Evolutionary conservation across 345 rosid species (phyloP), one percentile per base, ranked within the genome.

Genomic region (Streptanthus diversifolius): DNA sequence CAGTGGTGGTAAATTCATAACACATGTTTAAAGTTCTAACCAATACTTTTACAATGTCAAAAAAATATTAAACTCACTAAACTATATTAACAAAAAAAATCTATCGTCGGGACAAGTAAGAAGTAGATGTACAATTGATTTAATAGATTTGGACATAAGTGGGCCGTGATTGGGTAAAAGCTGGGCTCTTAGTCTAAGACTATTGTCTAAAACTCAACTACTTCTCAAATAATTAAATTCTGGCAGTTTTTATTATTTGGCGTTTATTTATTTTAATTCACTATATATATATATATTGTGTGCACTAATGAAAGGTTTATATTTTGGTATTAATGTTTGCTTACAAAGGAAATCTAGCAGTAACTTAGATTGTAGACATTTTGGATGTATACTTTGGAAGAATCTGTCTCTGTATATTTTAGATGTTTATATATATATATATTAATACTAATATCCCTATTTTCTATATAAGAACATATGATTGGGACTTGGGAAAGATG

Each of bases 41-140:
- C n/a, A n/a, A n/a, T n/a, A n/a, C n/a, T n/a, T n/a, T n/a, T n/a
- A n/a, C n/a, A n/a, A n/a, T n/a, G n/a, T n/a, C n/a, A n/a, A n/a
- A n/a, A n/a, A n/a, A n/a, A n/a, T n/a, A n/a, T n/a, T n/a, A n/a
- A n/a, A n/a, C n/a, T n/a, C n/a, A n/a, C n/a, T n/a, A n/a, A n/a
- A n/a, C n/a, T n/a, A n/a, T n/a, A n/a, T n/a, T n/a, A n/a, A n/a
- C n/a, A n/a, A n/a, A n/a, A n/a, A n/a, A n/a, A n/a, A n/a, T n/a
- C n/a, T n/a, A n/a, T n/a, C n/a, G n/a, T n/a, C n/a, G 70, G 69
- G 76, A 62, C 36, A 63, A 62, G 45, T 2, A 52, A 51, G 18
- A n/a, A 70, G 66, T 21, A 10, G 61, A 6, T 70, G 32, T 41
- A 25, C 76, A 29, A 7, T 4, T 51, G 19, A 21, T 54, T 41